A percentile compares a stretch with the other conserved stretches of the same genome.
These are phyloP conservation scores for Niveomyces coronatus DNA, from an alignment of 2,329 filamentous ascomycete species.

Conservation along the genomic window DNA sequence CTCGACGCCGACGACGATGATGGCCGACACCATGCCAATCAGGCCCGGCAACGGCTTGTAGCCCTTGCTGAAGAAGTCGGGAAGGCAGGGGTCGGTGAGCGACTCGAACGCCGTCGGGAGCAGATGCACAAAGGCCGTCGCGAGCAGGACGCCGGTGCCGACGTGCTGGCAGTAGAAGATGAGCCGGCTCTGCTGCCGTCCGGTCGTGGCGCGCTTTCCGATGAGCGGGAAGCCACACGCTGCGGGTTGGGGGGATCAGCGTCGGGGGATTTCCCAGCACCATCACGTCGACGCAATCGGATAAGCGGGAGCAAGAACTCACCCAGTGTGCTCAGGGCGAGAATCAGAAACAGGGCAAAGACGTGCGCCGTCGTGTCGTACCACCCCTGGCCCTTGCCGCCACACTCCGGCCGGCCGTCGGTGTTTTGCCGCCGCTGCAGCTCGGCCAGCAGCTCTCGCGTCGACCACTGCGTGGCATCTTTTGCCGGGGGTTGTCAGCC, in stretches of 20 bases:
- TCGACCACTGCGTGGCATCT: conserved; percentile 35
- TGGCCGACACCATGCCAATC: conserved; percentile 71
- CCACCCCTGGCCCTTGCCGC: conserved; percentile 38
- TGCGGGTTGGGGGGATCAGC: conserved; percentile 16
- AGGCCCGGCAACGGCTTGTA: conserved; percentile 74
- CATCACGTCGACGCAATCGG: neutral
- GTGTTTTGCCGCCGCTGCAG: conserved; percentile 35
- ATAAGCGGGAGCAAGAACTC: conserved; percentile 18
- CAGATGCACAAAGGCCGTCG: conserved; percentile 74
- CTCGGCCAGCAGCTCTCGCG: conserved; percentile 41
- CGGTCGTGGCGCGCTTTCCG: conserved; percentile 46
- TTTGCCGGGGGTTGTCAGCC: conserved; percentile 1
- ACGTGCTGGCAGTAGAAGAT: conserved; percentile 64
- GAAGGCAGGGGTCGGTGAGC: conserved; percentile 60
- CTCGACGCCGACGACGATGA: conserved; percentile 75
- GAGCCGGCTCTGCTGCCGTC: conserved; percentile 47
- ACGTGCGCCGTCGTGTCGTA: conserved; percentile 62
- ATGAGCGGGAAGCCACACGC: conserved; percentile 59
- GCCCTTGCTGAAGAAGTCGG: conserved; percentile 66
- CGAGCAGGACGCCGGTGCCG: conserved; percentile 75
- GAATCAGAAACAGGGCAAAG: conserved; percentile 56
- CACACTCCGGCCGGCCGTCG: conserved; percentile 37
- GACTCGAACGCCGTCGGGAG: conserved; percentile 58
- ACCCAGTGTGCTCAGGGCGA: conserved; percentile 50
- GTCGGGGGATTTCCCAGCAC: conserved; percentile 5